Percentiles rank a stretch among this genome's conserved stretches.
phyloP scores from a whole-genome alignment of 306 rosid species.

The Prunus fruticosa region DNA sequence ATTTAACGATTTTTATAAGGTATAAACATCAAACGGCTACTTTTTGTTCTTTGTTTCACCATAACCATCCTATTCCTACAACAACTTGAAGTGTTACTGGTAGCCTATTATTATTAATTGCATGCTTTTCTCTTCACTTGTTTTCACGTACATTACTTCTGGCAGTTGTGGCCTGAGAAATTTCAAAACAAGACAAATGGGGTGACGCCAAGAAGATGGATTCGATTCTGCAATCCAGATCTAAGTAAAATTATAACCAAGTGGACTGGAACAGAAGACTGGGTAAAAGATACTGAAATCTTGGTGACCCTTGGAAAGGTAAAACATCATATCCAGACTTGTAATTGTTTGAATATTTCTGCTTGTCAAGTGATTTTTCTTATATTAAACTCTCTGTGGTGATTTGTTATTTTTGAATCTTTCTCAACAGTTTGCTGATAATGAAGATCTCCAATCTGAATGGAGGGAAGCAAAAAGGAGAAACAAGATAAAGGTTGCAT shows the following conservation, averaged over 20 bases:
- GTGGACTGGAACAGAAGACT: conserved; percentile 85
- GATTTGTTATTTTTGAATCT: no score
- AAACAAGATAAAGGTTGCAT: conserved; percentile 77
- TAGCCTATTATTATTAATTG: conserved; percentile 6
- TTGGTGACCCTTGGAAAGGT: conserved; percentile 76
- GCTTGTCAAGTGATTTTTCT: no score
- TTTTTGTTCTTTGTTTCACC: background rate
- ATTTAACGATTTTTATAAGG: conserved; percentile 85
- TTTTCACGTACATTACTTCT: conserved; percentile 9
- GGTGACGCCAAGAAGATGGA: conserved; percentile 98
- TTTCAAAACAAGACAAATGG: conserved; percentile 99
- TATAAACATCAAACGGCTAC: conserved; percentile 7
- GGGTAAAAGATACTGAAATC: conserved; percentile 83
- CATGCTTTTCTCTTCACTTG: background rate
- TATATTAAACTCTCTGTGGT: no score
- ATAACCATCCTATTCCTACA: background rate
- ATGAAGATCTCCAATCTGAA: conserved; percentile 74
- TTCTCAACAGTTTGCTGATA: conserved; percentile 60
- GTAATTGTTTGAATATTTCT: background rate
- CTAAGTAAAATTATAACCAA: conserved; percentile 68
- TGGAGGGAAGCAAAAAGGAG: conserved; percentile 84
- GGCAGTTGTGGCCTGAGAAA: conserved; percentile 94
- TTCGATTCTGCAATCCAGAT: conserved; percentile 84
- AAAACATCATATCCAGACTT: conserved; percentile 14
- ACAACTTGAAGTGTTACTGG: background rate